phyloP scores from a whole-genome alignment of 345 rosid species.

The Trapa bicornis region DNA sequence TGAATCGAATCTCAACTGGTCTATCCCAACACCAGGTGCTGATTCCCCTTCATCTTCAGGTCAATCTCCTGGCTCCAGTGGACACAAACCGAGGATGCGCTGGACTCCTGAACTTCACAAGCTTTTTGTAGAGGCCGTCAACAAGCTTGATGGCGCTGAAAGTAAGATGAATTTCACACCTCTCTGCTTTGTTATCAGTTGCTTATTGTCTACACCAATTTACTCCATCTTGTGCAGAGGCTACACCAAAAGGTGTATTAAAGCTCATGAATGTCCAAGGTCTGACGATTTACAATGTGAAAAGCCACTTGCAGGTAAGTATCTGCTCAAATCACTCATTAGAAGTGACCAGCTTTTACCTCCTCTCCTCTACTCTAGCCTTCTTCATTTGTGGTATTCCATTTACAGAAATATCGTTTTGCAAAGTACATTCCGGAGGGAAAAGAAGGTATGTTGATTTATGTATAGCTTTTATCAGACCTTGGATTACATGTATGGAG shows the following conservation, averaged over 20 bases:
- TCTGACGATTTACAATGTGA: slow-evolving; percentile 85
- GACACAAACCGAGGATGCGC: slow-evolving; percentile 76
- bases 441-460: slow-evolving; percentile 54
- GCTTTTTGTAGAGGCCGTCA: slow-evolving; percentile 53
- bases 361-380: background rate
- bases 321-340: slow-evolving; percentile 1
- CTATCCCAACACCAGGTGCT: slow-evolving; percentile 18
- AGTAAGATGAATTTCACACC: slow-evolving; percentile 32
- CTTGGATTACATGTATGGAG: background rate
- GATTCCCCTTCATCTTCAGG: slow-evolving; percentile 24
- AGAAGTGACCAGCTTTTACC: background rate
- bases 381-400: slow-evolving; percentile 2
- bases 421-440: slow-evolving; percentile 87
- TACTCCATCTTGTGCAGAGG: slow-evolving; percentile 44
- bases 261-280: slow-evolving; percentile 87
- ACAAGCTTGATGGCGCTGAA: slow-evolving; percentile 80
- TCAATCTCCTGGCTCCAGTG: slow-evolving; percentile 33
- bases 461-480: background rate
- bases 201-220: slow-evolving; percentile 4
- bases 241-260: slow-evolving; percentile 82
- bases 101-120: slow-evolving; percentile 93
- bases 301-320: slow-evolving; percentile 89
- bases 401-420: slow-evolving; percentile 74
- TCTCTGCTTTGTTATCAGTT: slow-evolving; percentile 1
- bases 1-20: slow-evolving; percentile 22